These are phyloP conservation scores for Westerdykella sp. DNA, from an alignment of 2,329 filamentous ascomycete genomes.

Conservation along the genomic window DNA sequence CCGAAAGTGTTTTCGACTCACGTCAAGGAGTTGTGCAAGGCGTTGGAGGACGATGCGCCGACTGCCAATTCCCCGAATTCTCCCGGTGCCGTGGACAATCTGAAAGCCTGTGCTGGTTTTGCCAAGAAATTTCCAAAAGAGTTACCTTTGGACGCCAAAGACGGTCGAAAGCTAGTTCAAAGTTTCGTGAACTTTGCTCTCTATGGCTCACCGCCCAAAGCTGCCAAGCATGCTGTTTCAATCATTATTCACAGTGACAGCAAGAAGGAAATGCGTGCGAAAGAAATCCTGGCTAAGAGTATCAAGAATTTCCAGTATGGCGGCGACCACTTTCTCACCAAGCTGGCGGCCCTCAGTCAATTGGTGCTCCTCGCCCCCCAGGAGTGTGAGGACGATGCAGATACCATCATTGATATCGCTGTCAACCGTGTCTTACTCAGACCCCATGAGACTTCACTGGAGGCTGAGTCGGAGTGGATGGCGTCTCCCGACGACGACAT, in stretches of 20 bases:
- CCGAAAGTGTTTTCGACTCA: conserved; percentile 90
- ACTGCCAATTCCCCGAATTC: conserved; percentile 63
- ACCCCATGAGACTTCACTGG: conserved; percentile 50
- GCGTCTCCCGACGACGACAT: conserved; percentile 71
- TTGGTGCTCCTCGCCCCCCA: conserved; percentile 69
- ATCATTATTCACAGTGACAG: conserved; percentile 75
- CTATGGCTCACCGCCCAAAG: conserved; percentile 71
- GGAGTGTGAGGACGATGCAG: conserved; percentile 61
- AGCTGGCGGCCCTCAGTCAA: conserved; percentile 64
- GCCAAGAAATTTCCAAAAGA: conserved; percentile 79
- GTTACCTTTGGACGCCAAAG: conserved; percentile 52
- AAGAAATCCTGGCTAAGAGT: conserved; percentile 71
- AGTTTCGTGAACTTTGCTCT: conserved; percentile 77
- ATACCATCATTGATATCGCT: conserved; percentile 72
- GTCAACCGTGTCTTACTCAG: conserved; percentile 68
- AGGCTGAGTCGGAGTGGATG: conserved; percentile 49
- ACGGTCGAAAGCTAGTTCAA: conserved; percentile 73
- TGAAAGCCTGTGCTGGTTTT: conserved; percentile 92
- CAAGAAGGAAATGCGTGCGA: conserved; percentile 76
- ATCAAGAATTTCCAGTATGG: conserved; percentile 70
- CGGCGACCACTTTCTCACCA: conserved; percentile 66
- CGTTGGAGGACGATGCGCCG: conserved; percentile 75
- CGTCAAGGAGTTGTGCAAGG: conserved; percentile 82
- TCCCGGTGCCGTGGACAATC: conserved; percentile 70
- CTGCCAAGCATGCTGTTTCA: conserved; percentile 88